These are phyloP conservation scores for Solanum neorickii DNA, from an alignment of 257 asterid genomes.

Conservation along the genomic window DNA sequence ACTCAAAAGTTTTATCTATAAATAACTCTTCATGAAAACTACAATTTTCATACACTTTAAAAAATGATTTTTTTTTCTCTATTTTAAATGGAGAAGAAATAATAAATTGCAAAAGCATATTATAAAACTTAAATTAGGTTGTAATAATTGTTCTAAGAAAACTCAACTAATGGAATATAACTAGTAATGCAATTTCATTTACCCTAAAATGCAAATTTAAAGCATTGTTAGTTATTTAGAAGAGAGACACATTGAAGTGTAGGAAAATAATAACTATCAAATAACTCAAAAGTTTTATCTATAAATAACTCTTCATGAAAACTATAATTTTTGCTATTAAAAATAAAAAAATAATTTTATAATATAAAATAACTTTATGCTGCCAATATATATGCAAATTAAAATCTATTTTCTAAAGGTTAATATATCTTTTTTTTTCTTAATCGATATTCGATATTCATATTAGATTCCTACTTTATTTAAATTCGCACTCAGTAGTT, in stretches of 20 bases:
- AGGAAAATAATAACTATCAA: background rate
- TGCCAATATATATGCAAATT: too few species aligned
- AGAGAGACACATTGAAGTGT: background rate
- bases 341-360: too few species aligned
- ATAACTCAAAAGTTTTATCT: background rate
- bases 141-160: background rate
- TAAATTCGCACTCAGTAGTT: rapidly evolving
- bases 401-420: too few species aligned
- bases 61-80: too few species aligned
- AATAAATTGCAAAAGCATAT: background rate
- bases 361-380: too few species aligned
- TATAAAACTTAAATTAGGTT: background rate
- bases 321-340: too few species aligned
- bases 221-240: background rate
- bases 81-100: too few species aligned
- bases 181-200: background rate
- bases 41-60: too few species aligned
- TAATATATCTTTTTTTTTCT: too few species aligned
- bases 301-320: background rate
- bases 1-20: background rate
- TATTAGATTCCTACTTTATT: too few species aligned
- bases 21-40: background rate
- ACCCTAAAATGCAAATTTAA: background rate
- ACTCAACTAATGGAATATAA: too few species aligned
- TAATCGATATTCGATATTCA: rapidly evolving